phyloP scores from a whole-genome alignment of 1,284 basidiomycete species.

The Amanita bisporigera region DNA sequence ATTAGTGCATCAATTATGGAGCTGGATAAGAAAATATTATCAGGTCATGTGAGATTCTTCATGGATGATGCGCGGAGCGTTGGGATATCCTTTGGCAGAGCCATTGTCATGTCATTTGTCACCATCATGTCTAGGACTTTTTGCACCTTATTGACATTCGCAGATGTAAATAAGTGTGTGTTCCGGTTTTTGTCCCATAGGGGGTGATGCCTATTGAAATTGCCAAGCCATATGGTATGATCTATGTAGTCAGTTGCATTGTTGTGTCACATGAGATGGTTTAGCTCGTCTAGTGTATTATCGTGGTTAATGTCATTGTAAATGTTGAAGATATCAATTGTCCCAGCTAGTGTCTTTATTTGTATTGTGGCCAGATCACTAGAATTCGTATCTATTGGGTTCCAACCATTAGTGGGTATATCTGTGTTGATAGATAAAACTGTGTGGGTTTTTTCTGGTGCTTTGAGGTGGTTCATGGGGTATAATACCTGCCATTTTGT shows the following conservation, averaged over 20 bases:
- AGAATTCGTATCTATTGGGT: background rate
- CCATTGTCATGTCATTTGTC: constrained; percentile 27
- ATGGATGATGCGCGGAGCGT: constrained; percentile 29
- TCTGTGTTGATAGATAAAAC: background rate
- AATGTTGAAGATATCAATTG: background rate
- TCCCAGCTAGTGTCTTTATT: background rate
- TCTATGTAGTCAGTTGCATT: background rate
- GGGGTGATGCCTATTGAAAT: constrained; percentile 53
- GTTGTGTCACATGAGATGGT: background rate
- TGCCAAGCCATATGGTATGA: constrained; percentile 40
- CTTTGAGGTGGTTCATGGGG: background rate
- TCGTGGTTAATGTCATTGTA: background rate
- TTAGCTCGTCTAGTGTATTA: background rate
- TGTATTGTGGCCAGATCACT: background rate
- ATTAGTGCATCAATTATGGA: constrained; percentile 15
- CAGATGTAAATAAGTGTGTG: constrained; percentile 40
- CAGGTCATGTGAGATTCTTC: constrained; percentile 33
- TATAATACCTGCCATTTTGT: background rate
- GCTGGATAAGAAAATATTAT: constrained; percentile 39
- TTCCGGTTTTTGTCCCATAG: constrained; percentile 48
- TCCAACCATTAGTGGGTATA: background rate
- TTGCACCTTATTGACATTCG: background rate
- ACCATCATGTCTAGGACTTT: background rate
- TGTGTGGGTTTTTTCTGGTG: background rate
- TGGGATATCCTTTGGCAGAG: constrained; percentile 29